Percentiles rank a stretch among this genome's conserved stretches.
Conservation (phyloP, 2,329 filamentous ascomycete species). For the Chalaropsis thielavioides region DNA sequence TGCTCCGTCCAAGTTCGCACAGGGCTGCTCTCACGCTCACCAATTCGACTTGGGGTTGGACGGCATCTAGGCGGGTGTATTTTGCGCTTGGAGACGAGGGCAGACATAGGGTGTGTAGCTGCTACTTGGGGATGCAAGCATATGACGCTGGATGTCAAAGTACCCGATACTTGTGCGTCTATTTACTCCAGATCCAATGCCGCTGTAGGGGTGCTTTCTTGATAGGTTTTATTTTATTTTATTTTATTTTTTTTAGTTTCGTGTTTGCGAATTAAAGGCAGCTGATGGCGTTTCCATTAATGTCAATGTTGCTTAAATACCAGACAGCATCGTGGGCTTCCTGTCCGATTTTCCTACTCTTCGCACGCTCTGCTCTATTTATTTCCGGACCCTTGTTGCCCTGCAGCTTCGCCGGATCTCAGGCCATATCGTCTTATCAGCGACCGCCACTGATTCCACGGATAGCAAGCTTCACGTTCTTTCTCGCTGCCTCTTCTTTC, state of each 20-base stretch:
- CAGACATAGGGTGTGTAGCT: background rate
- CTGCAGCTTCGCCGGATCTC: background rate
- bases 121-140: background rate
- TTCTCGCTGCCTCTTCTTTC: background rate
- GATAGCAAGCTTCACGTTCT: background rate
- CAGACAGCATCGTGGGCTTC: background rate
- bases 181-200: background rate
- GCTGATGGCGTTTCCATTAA: background rate
- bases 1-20: background rate
- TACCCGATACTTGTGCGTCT: background rate
- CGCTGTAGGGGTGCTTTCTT: background rate
- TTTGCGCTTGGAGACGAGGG: background rate
- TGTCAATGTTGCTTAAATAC: background rate
- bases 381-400: background rate
- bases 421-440: constrained; percentile 6
- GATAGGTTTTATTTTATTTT: too few relatives aligned
- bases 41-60: background rate
- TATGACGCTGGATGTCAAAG: background rate
- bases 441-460: background rate
- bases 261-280: background rate
- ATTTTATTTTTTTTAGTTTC: background rate
- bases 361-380: background rate
- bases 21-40: background rate
- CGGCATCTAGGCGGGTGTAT: background rate
- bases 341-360: background rate